Evolutionary conservation across 768 basidiomycete genomes (phyloP).

Genomic region (Russula griseocarnosa): DNA sequence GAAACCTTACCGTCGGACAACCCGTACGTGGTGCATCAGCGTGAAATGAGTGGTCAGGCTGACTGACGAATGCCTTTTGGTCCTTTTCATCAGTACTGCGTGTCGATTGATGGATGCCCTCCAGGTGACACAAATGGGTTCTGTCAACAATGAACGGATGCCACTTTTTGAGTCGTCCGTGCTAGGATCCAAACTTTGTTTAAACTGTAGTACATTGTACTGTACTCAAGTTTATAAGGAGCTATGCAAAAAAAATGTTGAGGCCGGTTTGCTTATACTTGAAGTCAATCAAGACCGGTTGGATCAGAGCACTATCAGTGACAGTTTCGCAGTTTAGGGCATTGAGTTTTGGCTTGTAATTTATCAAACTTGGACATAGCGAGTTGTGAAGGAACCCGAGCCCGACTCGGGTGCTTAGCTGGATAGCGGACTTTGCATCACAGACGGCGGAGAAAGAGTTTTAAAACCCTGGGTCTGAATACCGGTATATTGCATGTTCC

Average conservation of each 20-base stretch:
- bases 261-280: neutral
- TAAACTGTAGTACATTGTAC: neutral
- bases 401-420: too few relatives aligned
- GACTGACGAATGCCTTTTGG: neutral
- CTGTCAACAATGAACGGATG: conserved; percentile 5
- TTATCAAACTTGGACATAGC: too few relatives aligned
- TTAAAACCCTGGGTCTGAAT: too few relatives aligned
- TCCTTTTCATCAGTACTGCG: conserved; percentile 13
- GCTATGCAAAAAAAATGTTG: neutral
- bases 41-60: neutral
- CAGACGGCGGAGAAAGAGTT: too few relatives aligned
- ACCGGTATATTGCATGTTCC: neutral
- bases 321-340: too few relatives aligned
- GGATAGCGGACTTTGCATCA: too few relatives aligned
- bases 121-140: neutral
- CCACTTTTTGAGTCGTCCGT: neutral
- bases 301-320: too few relatives aligned
- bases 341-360: too few relatives aligned
- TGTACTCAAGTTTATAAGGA: neutral
- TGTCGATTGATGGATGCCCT: conserved; percentile 7
- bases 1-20: conserved; percentile 7
- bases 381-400: too few relatives aligned
- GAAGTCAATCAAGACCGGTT: too few relatives aligned
- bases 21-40: conserved; percentile 9
- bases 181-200: neutral